Evolutionary conservation across 768 basidiomycete genomes (phyloP), one percentile per base, ranked within the genome.

Genomic region (Serpula lacrymans): DNA sequence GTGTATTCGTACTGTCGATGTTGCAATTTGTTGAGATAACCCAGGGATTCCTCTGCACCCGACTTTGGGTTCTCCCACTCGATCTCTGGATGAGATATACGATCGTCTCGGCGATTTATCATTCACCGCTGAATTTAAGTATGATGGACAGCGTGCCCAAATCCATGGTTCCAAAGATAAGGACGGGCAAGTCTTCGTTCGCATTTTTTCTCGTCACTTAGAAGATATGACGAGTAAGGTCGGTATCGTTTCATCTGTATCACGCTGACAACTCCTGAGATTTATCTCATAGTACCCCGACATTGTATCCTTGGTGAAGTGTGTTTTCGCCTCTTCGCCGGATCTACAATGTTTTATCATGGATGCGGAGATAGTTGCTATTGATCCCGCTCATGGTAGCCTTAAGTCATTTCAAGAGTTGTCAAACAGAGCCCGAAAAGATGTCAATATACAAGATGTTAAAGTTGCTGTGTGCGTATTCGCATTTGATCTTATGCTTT

Each of bases 161-260:
- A 81, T 88, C n/a, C 86, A 88, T 55, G 83, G 71, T 10, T 43
- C 47, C 40, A 48, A 42, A 34, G 53, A 39, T 30, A 58, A 47
- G 46, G 54, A 54, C 11, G 51, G 58, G 3, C 50, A 55, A 9
- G 39, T 54, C 22, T 52, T 49, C 8, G 73, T 89, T 29, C 76
- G 78, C 38, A 70, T 94, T 35, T 95, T 95, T 66, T 89, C 87
- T 44, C 80, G 91, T 40, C 89, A 92, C 68, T 68, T 95, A 23
- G 90, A 94, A 64, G 82, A 92, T 53, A 93, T 93, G 92, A 92
- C 89, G 1, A 78, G 80, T 45, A 93, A 95, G 71, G 86, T 78
- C 55, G 47, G 55, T 35, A n/a, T 36, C 27, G 33, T 17, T 30
- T 14, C 10, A 29, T 9, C 9, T 29, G n/a, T 9, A 29, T 14